phyloP scores from a whole-genome alignment of 768 basidiomycete genomes.

The Termitomyces sp. region DNA sequence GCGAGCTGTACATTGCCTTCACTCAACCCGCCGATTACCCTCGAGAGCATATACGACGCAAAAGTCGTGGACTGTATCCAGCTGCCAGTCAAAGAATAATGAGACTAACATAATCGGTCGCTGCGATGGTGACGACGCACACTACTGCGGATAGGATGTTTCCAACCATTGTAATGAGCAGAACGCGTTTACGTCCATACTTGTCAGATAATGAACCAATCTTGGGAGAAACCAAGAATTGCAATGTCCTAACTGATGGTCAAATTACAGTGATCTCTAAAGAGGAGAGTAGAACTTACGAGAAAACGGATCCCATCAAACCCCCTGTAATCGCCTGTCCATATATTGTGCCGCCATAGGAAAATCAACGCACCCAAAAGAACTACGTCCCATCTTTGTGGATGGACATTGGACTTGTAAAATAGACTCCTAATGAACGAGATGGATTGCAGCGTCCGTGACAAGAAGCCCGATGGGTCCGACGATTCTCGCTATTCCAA shows the following conservation, averaged over 20 bases:
- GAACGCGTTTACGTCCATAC: slow-evolving; percentile 82
- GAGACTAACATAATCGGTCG: background rate
- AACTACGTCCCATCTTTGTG: slow-evolving; percentile 90
- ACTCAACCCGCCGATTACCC: slow-evolving; percentile 88
- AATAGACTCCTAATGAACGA: slow-evolving; percentile 65
- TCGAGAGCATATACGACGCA: slow-evolving; percentile 84
- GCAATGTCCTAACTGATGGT: slow-evolving; percentile 59
- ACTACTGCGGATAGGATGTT: slow-evolving; percentile 89
- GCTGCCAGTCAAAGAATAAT: slow-evolving; percentile 34
- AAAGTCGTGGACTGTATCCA: slow-evolving; percentile 93
- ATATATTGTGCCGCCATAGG: background rate
- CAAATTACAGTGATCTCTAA: slow-evolving; percentile 25
- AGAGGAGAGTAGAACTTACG: slow-evolving; percentile 52
- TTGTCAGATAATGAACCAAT: slow-evolving; percentile 86
- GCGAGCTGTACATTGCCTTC: slow-evolving; percentile 98
- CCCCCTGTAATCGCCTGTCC: slow-evolving; percentile 50
- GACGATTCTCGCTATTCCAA: slow-evolving; percentile 63
- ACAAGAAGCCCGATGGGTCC: slow-evolving; percentile 69
- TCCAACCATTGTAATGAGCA: slow-evolving; percentile 87
- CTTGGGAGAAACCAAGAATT: slow-evolving; percentile 79
- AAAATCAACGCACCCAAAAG: slow-evolving; percentile 61
- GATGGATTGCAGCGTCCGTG: slow-evolving; percentile 65
- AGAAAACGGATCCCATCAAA: slow-evolving; percentile 91
- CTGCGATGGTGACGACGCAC: slow-evolving; percentile 40
- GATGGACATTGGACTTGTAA: slow-evolving; percentile 56